Evolutionary conservation across 1,139 yeast genomes (phyloP), one percentile per base, ranked within the genome.

Genomic region (Yamadazyma jaroonii): DNA sequence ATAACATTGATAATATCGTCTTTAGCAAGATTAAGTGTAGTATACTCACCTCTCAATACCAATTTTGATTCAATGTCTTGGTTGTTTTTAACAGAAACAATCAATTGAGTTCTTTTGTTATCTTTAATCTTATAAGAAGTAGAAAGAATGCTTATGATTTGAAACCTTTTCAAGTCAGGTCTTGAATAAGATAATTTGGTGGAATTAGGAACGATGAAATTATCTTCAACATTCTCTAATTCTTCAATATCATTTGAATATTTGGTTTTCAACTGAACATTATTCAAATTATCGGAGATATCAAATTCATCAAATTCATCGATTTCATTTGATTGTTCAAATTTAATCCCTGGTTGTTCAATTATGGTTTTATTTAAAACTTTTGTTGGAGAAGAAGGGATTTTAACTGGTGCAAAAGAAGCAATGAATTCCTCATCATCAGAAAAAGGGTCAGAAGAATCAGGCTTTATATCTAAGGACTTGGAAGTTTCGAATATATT

Each of bases 1-100:
- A 84, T 67, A 3, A 84, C 58, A 56, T 84, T 86, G 10, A 84
- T 64, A 0, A 84, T 67, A 54, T 84, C 90, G 9, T 69, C 71
- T 1, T 51, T 52, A 32, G 62, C 57, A 27, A 72, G 58, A 2
- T 64, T 66, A 6, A 79, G 56, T 7, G 62, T 62, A 1, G 70
- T 59, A 63, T 80, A 77, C 32, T 80, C 77, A 20, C 75, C 77
- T 35, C 65, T 57, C 22, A 62, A 64, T 3, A 81, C 61, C 0
- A 84, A 50, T 27, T 72, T 75, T 7, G 61, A 57, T 3, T 42
- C 45, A 1, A 44, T 41, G 2, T 61, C 66, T 3, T 58, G 44
- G 0, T 55, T 51, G 39, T 74, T 70, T 4, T 57, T 44, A 14
- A 83, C 82, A 20, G 71, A 67, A 22, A 82, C 42, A 5, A 79